Conservation (phyloP, 2,329 filamentous ascomycete genomes). For the Venturiaceae sp. region DNA sequence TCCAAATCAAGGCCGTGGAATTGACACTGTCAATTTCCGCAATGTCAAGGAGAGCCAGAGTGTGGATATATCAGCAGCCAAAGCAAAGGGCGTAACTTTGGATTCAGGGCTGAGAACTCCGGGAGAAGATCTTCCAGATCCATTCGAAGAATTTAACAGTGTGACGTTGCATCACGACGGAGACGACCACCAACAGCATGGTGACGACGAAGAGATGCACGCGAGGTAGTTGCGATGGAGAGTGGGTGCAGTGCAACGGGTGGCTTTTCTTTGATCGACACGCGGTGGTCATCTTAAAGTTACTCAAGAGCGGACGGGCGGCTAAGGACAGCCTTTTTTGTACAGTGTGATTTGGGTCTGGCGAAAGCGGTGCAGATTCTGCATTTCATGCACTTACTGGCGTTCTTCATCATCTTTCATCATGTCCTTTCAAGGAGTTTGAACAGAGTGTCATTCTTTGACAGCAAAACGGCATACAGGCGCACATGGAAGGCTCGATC, state of each 20-base stretch:
- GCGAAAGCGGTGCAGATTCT: not conserved
- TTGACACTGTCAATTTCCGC: constrained; percentile 94
- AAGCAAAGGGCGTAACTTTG: constrained; percentile 58
- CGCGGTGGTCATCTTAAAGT: not conserved
- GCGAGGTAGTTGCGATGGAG: not conserved
- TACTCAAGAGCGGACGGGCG: not conserved
- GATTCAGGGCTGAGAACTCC: constrained; percentile 82
- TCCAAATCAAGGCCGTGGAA: constrained; percentile 77
- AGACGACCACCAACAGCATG: constrained; percentile 44
- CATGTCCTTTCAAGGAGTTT: not conserved
- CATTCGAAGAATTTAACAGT: constrained; percentile 98
- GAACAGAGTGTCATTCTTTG: not conserved
- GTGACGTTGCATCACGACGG: constrained; percentile 96
- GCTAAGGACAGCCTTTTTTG: not conserved
- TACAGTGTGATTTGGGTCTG: not conserved
- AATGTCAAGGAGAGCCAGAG: constrained; percentile 97
- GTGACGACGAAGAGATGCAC: not conserved
- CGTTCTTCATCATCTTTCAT: too few species aligned
- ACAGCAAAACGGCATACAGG: not conserved
- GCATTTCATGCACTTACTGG: not conserved
- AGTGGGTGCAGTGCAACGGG: too few species aligned
- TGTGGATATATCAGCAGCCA: constrained; percentile 66
- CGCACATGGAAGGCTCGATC: not conserved
- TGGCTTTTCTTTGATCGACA: not conserved
- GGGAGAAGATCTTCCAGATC: constrained; percentile 71